Evolutionary conservation across 768 basidiomycete genomes (phyloP), one percentile per base, ranked within the genome.

Genomic region (Amanita thiersii): DNA sequence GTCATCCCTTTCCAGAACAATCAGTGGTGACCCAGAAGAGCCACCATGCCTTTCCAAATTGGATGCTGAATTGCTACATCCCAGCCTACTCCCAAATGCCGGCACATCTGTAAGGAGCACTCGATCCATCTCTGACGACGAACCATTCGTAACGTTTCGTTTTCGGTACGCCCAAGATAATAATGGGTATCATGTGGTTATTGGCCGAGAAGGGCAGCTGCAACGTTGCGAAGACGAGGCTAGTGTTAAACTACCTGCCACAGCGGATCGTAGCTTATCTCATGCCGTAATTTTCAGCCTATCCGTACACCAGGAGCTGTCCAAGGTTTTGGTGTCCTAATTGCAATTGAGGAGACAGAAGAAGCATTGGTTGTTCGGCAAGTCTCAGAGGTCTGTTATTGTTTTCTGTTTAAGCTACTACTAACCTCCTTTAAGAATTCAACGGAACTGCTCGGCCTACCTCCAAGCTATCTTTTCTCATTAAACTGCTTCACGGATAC

Each of bases 251-350:
- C 23, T 30, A 30, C 9, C 29, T 30, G 9, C 29, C 29, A 5
- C n/a, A 24, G 23, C 10, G 31, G 1, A 5, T 14, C 12, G 7
- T 30, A 12, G 2, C 12, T 18, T 25, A 23, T 46, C 51, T 49
- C 11, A 23, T 40, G 17, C 31, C 28, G n/a, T 3, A 17, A 25
- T 36, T 26, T 32, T 5, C 40, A 84, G 80, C 88, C 87, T 0
- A 91, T 91, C 36, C 75, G 79, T 1, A 78, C 81, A 0, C 88
- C 86, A 9, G 87, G 87, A 2, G 79, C 86, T 1, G 73, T 89
- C 1, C 88, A 91, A 62, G 79, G 77, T 0, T 91, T 82, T 52
- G 87, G 86, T n/a, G 80, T 89, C 0, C 67, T 89, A 3, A 72
- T 90, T 37, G 83, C 73, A 1, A 61, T 88, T 1, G 77, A 82